A percentile compares a stretch with the other conserved stretches of the same genome.
phyloP scores from a whole-genome alignment of 106 monocot genomes.

The Iris macrosiphon region DNA sequence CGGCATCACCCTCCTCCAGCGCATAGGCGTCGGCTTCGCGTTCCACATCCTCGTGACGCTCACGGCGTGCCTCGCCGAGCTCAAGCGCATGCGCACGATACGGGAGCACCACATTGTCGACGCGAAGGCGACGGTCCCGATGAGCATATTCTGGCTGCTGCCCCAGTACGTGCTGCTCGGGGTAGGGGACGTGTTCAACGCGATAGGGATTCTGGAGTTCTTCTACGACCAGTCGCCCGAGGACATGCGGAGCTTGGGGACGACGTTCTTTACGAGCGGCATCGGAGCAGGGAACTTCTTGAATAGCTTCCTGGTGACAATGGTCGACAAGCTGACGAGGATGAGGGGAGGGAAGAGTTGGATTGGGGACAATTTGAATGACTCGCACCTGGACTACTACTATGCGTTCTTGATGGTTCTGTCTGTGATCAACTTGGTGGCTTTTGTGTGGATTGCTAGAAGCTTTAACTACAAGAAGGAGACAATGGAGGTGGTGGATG shows the following conservation, averaged over 20 bases:
- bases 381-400: constrained; percentile 64
- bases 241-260: constrained; percentile 67
- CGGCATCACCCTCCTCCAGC: constrained; percentile 70
- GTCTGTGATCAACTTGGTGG: constrained; percentile 26
- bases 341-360: constrained; percentile 48
- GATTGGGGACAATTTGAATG: constrained; percentile 65
- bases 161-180: constrained; percentile 70
- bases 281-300: constrained; percentile 62
- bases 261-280: constrained; percentile 61
- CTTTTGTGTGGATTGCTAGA: constrained; percentile 36
- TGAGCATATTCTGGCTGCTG: constrained; percentile 76
- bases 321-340: constrained; percentile 34
- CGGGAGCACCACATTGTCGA: neutral
- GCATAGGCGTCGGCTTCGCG: constrained; percentile 55
- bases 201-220: constrained; percentile 61
- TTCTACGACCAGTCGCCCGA: constrained; percentile 92
- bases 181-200: constrained; percentile 53
- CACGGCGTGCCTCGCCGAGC: constrained; percentile 36
- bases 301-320: constrained; percentile 55
- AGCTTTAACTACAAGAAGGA: constrained; percentile 67
- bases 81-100: constrained; percentile 29
- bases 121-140: constrained; percentile 26
- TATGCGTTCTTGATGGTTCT: constrained; percentile 49
- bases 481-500: constrained; percentile 15
- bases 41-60: constrained; percentile 32